phyloP scores from a whole-genome alignment of 768 basidiomycete species.

The Pleurotus citrinopileatus region DNA sequence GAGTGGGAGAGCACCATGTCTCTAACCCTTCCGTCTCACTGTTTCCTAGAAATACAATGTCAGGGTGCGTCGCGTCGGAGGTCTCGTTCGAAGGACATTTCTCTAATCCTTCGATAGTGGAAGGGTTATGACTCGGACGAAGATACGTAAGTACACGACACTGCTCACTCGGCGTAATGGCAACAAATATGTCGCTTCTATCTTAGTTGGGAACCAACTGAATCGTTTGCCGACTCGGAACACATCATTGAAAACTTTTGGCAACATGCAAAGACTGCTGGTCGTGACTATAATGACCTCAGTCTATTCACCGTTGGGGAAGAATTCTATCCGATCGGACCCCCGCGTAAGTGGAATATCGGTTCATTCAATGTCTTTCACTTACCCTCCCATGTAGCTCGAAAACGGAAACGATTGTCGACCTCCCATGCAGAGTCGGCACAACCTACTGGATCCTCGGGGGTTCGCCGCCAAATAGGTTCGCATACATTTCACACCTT shows the following conservation, averaged over 20 bases:
- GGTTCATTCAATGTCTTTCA: background rate
- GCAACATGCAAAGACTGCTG: conserved; percentile 42
- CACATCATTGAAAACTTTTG: conserved; percentile 52
- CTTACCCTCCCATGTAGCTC: conserved; percentile 9
- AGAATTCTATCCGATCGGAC: conserved; percentile 51
- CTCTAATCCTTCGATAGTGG: conserved; percentile 40
- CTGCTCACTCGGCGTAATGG: conserved; percentile 4
- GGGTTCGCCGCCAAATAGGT: conserved; percentile 14
- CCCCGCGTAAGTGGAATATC: conserved; percentile 46
- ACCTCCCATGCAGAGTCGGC: background rate
- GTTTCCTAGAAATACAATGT: conserved; percentile 50
- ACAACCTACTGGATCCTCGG: background rate
- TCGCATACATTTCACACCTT: conserved; percentile 8
- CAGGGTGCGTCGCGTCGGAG: conserved; percentile 46
- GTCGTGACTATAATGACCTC: conserved; percentile 49
- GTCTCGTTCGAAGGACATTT: background rate
- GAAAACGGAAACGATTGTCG: conserved; percentile 17
- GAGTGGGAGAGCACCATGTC: conserved; percentile 17
- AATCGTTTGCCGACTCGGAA: conserved; percentile 58
- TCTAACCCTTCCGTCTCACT: conserved; percentile 14
- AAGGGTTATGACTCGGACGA: conserved; percentile 52
- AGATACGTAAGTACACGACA: conserved; percentile 48
- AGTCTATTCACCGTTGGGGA: conserved; percentile 52
- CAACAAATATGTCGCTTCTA: conserved; percentile 6
- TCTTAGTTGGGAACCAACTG: conserved; percentile 64